Conservation (phyloP, 306 rosid species). For the Casuarina cunninghamiana region DNA sequence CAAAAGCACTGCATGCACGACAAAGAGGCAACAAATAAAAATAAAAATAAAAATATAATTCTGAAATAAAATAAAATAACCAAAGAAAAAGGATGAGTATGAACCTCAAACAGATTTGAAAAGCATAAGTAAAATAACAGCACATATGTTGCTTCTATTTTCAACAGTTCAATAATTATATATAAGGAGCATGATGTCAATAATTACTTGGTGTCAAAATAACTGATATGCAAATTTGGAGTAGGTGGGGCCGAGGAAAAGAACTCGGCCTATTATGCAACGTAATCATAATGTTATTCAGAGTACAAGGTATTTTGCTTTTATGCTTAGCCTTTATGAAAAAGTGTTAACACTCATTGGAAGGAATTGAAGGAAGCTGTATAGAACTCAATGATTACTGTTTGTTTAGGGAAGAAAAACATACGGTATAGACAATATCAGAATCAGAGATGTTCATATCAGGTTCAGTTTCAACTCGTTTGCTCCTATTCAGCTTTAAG, state of each 20-base stretch:
- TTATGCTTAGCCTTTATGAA: background rate
- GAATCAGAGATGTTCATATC: too few relatives aligned
- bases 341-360: too few relatives aligned
- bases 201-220: background rate
- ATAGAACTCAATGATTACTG: too few relatives aligned
- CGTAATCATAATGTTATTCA: background rate
- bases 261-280: background rate
- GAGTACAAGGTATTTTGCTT: background rate
- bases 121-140: background rate
- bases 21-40: constrained; percentile 15
- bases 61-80: background rate
- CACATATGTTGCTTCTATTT: background rate
- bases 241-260: background rate
- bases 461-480: too few relatives aligned
- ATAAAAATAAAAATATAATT: background rate
- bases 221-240: background rate
- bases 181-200: background rate
- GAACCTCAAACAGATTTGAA: background rate
- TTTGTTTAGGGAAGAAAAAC: too few relatives aligned
- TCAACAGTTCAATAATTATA: background rate
- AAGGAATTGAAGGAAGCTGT: too few relatives aligned
- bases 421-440: too few relatives aligned
- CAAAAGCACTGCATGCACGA: constrained; percentile 62
- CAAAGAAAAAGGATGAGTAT: background rate
- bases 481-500: too few relatives aligned